phyloP scores from a whole-genome alignment of 2,329 filamentous ascomycete species.

The Pseudocercospora eumusae region DNA sequence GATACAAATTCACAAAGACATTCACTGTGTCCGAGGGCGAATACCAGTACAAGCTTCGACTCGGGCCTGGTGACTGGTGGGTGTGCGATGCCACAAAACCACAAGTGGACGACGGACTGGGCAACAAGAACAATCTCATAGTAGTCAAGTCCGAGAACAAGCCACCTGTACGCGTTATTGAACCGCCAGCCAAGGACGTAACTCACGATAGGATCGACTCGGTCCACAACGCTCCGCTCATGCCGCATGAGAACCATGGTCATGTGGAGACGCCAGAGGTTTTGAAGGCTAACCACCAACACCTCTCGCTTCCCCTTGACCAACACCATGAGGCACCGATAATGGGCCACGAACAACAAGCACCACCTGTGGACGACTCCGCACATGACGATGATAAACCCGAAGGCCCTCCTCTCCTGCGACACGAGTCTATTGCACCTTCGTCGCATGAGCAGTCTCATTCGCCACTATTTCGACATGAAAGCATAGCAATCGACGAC shows the following conservation, averaged over 20 bases:
- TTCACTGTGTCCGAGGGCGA: conserved; percentile 59
- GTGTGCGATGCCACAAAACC: conserved; percentile 63
- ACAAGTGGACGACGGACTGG: conserved; percentile 55
- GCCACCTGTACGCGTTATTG: conserved; percentile 12
- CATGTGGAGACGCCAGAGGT: conserved; percentile 12
- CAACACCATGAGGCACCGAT: conserved; percentile 33
- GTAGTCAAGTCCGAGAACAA: conserved; percentile 35
- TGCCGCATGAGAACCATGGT: conserved; percentile 15
- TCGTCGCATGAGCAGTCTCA: conserved; percentile 31
- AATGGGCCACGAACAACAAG: conserved; percentile 38
- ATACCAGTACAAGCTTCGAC: conserved; percentile 74
- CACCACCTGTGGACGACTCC: conserved; percentile 11
- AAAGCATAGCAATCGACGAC: conserved; percentile 32
- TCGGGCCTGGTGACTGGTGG: conserved; percentile 70
- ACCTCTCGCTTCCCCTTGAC: conserved; percentile 7
- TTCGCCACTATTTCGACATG: conserved; percentile 39
- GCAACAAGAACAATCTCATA: conserved; percentile 58
- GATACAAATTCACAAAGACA: conserved; percentile 60
- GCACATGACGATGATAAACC: conserved; percentile 25
- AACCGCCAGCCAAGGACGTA: conserved; percentile 12
- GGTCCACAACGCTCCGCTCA: conserved; percentile 17
- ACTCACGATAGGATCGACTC: conserved; percentile 19
- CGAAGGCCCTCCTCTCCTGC: conserved; percentile 39
- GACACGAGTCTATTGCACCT: conserved; percentile 41
- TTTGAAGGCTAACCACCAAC: neutral